A percentile compares a stretch with the other conserved stretches of the same genome.
These are phyloP conservation scores for Echeveria elegans DNA, from an alignment of 164 flowering plant species.

Conservation along the genomic window DNA sequence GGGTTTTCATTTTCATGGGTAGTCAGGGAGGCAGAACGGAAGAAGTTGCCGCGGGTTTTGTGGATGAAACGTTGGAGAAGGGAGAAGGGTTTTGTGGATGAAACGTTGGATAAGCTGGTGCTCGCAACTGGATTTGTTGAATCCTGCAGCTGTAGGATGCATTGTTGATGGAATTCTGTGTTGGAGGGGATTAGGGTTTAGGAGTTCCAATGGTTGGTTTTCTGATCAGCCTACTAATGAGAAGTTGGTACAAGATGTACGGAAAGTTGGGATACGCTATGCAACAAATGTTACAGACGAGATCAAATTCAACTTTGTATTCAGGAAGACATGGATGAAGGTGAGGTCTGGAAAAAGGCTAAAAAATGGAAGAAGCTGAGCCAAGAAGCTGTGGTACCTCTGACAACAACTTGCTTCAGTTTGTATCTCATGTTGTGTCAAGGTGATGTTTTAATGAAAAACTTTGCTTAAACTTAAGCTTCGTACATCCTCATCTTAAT, in stretches of 20 bases:
- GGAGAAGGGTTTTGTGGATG: no score
- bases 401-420: conserved; percentile 24
- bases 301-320: conserved; percentile 24
- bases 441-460: neutral
- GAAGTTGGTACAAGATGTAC: conserved; percentile 29
- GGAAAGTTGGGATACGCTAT: conserved; percentile 29
- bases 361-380: conserved; percentile 21
- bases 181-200: conserved; percentile 33
- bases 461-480: no score
- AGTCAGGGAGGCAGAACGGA: conserved; percentile 24
- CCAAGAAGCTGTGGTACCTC: conserved; percentile 12
- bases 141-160: conserved; percentile 30
- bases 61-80: conserved; percentile 17
- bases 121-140: conserved; percentile 29
- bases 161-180: conserved; percentile 41
- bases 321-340: conserved; percentile 10
- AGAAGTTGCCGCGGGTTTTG: conserved; percentile 24
- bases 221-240: conserved; percentile 34
- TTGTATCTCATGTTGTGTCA: conserved; percentile 15
- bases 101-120: conserved; percentile 31
- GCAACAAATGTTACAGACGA: conserved; percentile 20
- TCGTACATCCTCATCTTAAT: no score
- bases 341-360: conserved; percentile 15
- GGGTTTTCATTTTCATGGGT: conserved; percentile 25
- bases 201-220: conserved; percentile 38